Base-by-base conservation (phyloP, 2,329 filamentous ascomycete genomes). In the Penicillium sp. region DNA sequence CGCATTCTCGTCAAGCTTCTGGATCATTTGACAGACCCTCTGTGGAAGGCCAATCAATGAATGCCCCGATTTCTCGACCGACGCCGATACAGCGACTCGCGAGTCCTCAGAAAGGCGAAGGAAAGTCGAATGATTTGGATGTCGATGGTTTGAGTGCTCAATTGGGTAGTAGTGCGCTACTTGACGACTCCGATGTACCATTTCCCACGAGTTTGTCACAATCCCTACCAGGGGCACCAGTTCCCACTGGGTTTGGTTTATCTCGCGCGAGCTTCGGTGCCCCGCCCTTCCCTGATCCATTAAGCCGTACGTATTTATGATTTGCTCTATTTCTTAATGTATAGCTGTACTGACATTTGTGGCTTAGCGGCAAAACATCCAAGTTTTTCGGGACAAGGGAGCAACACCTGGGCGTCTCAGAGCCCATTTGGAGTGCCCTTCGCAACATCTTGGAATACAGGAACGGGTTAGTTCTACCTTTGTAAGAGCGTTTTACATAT, bases 41-140 rank as follows among this genome's bases (percentile, higher is more conserved):
- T 12, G 84, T 87, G 60, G 88, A 92, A 8, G 77, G 78, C 16
- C 75, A 79, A 24, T 72, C 79, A 11, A 78, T 83, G 54, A 80
- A 86, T 33, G 87, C 91, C 61, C 89, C 90, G 1, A 93, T 95
- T 59, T 83, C 87, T 47, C 83, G 91, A 54, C 93, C 92, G 24
- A 84, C 89, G 23, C 93, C 93, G 0, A 97, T 97, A 61, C 90
- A 93, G 60, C 84, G 91, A 33, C 93, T 94, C 0, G 86, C 87
- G 16, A 96, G 91, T 69, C 72, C 69, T 55, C 69, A 69, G 40
- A 69, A 73, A 28, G 69, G 74, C 28, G 74, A 77, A 20, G 40
- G 47, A 28, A 67, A 70, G 58, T 70, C 68, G 43, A 68, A 71
- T 1, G 79, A 80, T 24, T 74, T 77, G 26, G 85, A 87, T 56